Evolutionary conservation across 768 basidiomycete genomes (phyloP).

Genomic region (Suillus luteus): DNA sequence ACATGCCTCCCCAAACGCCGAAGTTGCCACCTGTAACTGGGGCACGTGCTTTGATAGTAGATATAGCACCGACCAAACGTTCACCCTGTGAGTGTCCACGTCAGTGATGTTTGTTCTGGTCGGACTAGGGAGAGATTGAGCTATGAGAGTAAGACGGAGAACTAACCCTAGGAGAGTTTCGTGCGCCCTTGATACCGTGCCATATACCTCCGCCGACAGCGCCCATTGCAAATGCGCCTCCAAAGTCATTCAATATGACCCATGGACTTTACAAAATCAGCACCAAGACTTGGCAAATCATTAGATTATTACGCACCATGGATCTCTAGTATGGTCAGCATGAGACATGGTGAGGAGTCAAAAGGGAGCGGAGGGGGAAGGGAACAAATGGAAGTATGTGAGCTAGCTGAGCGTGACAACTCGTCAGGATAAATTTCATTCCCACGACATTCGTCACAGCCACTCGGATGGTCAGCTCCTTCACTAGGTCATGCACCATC

Average conservation of each 20-base stretch:
- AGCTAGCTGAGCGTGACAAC: conserved; percentile 1
- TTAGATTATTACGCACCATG: conserved; percentile 58
- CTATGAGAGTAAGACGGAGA: conserved; percentile 9
- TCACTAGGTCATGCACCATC: no score
- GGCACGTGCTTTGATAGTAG: conserved; percentile 96
- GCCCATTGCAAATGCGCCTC: conserved; percentile 97
- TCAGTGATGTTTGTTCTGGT: not conserved
- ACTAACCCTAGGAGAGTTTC: conserved; percentile 91
- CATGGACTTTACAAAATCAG: conserved; percentile 68
- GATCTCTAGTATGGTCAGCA: conserved; percentile 93
- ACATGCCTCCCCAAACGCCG: conserved; percentile 96
- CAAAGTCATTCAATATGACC: conserved; percentile 98
- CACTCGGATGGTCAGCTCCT: not conserved
- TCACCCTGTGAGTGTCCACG: conserved; percentile 66
- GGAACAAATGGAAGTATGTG: not conserved
- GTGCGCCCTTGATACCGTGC: conserved; percentile 97
- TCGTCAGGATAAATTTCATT: conserved; percentile 6
- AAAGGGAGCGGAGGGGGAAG: conserved; percentile 13
- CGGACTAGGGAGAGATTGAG: not conserved
- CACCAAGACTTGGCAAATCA: not conserved
- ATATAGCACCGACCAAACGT: conserved; percentile 89
- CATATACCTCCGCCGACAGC: conserved; percentile 97
- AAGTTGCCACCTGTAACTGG: conserved; percentile 99
- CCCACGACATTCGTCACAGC: conserved; percentile 5
- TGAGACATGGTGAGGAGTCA: conserved; percentile 60